A percentile compares a stretch with the other conserved stretches of the same genome.
Evolutionary conservation across 2,329 filamentous ascomycete genomes (phyloP).

Genomic region (Aspergillus versicolor): DNA sequence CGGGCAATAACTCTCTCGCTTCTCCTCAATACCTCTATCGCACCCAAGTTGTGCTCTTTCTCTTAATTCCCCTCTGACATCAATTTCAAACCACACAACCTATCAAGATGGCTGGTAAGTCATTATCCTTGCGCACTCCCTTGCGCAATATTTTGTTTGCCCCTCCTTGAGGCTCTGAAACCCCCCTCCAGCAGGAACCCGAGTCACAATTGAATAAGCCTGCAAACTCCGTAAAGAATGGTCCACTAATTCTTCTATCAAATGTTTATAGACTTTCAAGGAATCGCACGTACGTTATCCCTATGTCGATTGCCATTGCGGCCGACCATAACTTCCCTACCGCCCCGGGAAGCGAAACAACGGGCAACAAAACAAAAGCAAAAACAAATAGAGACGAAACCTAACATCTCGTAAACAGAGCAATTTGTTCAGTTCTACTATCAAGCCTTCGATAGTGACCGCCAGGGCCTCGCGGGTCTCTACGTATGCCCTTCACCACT

Average conservation of each 20-base stretch:
- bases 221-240: slow-evolving; percentile 9
- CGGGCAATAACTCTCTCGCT: slow-evolving; percentile 8
- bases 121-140: background rate
- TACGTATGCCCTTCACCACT: slow-evolving; percentile 64
- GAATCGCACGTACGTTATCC: slow-evolving; percentile 40
- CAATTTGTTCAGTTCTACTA: slow-evolving; percentile 93
- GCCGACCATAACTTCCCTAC: background rate
- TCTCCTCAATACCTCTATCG: slow-evolving; percentile 18
- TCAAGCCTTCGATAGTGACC: slow-evolving; percentile 75
- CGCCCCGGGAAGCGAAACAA: background rate
- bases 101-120: slow-evolving; percentile 39
- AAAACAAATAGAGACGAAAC: background rate
- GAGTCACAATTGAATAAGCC: background rate
- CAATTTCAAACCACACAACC: slow-evolving; percentile 14
- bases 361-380: background rate
- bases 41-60: background rate
- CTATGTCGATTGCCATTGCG: background rate
- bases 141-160: slow-evolving; percentile 17
- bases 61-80: slow-evolving; percentile 8
- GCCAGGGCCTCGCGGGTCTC: slow-evolving; percentile 64
- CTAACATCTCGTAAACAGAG: slow-evolving; percentile 53
- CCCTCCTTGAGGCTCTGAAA: slow-evolving; percentile 20
- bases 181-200: slow-evolving; percentile 15
- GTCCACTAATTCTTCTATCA: slow-evolving; percentile 4
- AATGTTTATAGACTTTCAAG: slow-evolving; percentile 33